phyloP scores from a whole-genome alignment of 495 filamentous ascomycete species.

The Penicillium nucicola region DNA sequence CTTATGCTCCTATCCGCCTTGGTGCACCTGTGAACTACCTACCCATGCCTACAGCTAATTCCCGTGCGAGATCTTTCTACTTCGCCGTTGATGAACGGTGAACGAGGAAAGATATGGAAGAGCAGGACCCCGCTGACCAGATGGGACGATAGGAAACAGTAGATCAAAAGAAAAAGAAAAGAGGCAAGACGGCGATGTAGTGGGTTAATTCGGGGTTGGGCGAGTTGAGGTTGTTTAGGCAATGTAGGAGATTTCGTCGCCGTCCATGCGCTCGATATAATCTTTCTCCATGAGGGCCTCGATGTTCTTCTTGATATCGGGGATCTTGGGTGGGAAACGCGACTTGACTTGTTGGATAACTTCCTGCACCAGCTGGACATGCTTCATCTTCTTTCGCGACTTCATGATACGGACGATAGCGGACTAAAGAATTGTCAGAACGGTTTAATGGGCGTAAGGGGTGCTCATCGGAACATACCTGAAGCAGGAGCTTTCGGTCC shows the following conservation, averaged over 20 bases:
- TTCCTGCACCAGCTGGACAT: slow-evolving; percentile 87
- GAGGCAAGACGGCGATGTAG: slow-evolving; percentile 2
- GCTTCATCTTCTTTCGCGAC: slow-evolving; percentile 97
- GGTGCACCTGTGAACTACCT: slow-evolving; percentile 6
- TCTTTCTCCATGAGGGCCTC: slow-evolving; percentile 99
- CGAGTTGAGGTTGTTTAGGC: slow-evolving; percentile 45
- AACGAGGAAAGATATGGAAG: background rate
- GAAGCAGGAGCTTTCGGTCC: slow-evolving; percentile 91
- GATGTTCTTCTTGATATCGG: slow-evolving; percentile 99
- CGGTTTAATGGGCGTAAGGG: background rate
- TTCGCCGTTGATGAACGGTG: background rate
- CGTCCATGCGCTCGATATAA: slow-evolving; percentile 92
- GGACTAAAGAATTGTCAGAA: slow-evolving; percentile 57
- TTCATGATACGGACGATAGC: slow-evolving; percentile 99
- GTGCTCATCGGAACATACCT: slow-evolving; percentile 61
- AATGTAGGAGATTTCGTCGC: slow-evolving; percentile 90
- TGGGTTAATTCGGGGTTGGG: background rate
- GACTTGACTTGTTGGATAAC: slow-evolving; percentile 90
- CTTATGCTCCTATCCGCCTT: slow-evolving; percentile 26
- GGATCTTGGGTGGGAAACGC: slow-evolving; percentile 90
- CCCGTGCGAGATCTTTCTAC: background rate
- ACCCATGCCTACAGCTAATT: background rate
- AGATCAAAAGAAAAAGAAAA: slow-evolving; percentile 3
- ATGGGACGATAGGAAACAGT: slow-evolving; percentile 10
- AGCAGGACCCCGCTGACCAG: background rate